Evolutionary conservation across 2,329 filamentous ascomycete genomes (phyloP).

Genomic region (Aspergillus chevalieri): DNA sequence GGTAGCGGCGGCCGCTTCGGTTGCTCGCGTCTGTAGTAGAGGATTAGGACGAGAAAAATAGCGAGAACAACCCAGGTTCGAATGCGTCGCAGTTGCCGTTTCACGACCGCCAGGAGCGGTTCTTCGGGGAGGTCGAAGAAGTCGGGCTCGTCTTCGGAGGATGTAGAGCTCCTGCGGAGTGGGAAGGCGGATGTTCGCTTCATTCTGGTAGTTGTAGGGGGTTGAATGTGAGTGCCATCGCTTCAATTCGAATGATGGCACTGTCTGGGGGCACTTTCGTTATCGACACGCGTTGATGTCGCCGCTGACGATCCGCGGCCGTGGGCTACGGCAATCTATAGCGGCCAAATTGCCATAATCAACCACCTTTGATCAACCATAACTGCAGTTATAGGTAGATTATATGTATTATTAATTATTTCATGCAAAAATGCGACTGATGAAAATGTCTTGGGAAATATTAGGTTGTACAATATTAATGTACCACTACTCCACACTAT

Average conservation of each 20-base stretch:
- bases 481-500: too few relatives aligned
- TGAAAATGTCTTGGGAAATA: too few relatives aligned
- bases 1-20: slow-evolving; percentile 14
- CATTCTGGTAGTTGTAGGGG: neutral
- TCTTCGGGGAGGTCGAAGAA: slow-evolving; percentile 35
- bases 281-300: neutral
- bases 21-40: slow-evolving; percentile 18
- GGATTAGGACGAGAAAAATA: slow-evolving; percentile 18
- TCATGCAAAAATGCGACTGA: too few relatives aligned
- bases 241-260: neutral
- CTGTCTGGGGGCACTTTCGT: neutral
- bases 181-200: slow-evolving; percentile 9
- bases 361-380: too few relatives aligned
- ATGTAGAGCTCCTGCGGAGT: slow-evolving; percentile 23
- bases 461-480: too few relatives aligned
- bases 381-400: too few relatives aligned
- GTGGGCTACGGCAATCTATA: neutral
- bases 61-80: slow-evolving; percentile 25
- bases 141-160: slow-evolving; percentile 23
- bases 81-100: slow-evolving; percentile 26
- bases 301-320: neutral
- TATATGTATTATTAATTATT: too few relatives aligned
- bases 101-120: slow-evolving; percentile 19
- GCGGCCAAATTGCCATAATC: too few relatives aligned
- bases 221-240: neutral